These are phyloP conservation scores for Syzygium malaccense DNA, from an alignment of 441 rosid species.

Conservation along the genomic window DNA sequence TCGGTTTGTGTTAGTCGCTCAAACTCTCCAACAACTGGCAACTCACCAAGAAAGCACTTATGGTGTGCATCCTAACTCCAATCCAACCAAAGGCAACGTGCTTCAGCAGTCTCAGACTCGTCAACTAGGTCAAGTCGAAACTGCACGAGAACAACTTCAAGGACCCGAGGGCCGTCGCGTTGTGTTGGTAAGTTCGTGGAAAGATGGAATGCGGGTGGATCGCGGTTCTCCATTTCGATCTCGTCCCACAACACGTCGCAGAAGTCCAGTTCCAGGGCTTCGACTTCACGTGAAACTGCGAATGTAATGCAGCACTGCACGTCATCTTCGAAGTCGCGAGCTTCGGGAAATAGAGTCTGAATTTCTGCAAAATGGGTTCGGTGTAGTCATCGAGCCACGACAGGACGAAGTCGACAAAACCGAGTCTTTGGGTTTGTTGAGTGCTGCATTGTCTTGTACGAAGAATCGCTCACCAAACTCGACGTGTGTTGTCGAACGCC, in stretches of 20 bases:
- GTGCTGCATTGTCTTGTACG: not conserved
- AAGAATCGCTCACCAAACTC: slow-evolving; percentile 16
- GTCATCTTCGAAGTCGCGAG: not conserved
- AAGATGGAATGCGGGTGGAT: not conserved
- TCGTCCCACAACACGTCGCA: slow-evolving; percentile 12
- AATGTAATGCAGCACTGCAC: slow-evolving; percentile 12
- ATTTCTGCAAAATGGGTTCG: not conserved
- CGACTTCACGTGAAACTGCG: slow-evolving; percentile 8
- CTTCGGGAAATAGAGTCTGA: slow-evolving; percentile 10
- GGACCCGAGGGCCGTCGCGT: slow-evolving; percentile 4
- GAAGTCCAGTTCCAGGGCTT: slow-evolving; percentile 26
- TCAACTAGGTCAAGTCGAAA: not conserved
- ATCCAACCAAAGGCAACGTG: too few relatives aligned
- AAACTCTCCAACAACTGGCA: slow-evolving; percentile 16
- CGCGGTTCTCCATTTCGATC: not conserved
- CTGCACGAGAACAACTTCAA: slow-evolving; percentile 24
- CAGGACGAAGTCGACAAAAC: slow-evolving; percentile 2
- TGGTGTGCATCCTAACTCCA: too few relatives aligned
- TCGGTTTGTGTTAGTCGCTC: slow-evolving; percentile 89
- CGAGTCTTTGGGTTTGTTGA: not conserved
- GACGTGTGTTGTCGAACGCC: slow-evolving; percentile 1
- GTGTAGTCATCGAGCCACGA: slow-evolving; percentile 3
- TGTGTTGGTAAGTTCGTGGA: slow-evolving; percentile 12
- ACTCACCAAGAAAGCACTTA: too few relatives aligned
- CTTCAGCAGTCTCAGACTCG: not conserved